phyloP scores from a whole-genome alignment of 108 stramenopile species.

The Pseudonitzschia delicatissima region DNA sequence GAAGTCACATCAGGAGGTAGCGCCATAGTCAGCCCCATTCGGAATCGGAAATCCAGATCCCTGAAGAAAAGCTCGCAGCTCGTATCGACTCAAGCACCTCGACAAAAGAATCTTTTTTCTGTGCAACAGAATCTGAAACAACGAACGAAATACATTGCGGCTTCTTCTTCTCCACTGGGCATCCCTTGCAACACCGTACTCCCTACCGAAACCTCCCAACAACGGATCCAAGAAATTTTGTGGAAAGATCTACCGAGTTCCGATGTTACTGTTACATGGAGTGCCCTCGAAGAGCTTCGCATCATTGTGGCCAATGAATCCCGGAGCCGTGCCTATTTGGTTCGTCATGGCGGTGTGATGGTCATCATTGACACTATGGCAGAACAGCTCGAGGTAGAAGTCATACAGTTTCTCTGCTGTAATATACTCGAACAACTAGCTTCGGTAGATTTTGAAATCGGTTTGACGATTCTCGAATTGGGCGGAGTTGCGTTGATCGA shows the following conservation, averaged over 20 bases:
- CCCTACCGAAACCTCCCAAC: neutral
- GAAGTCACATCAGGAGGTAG: neutral
- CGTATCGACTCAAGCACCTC: too few relatives aligned
- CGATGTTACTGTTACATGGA: neutral
- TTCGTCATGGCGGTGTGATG: neutral
- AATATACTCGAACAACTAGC: neutral
- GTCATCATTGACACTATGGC: slow-evolving; percentile 4
- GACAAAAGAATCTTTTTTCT: neutral
- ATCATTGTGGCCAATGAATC: neutral
- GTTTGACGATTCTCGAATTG: neutral
- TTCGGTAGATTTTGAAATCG: neutral
- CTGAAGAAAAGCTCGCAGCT: too few relatives aligned
- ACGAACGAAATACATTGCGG: neutral
- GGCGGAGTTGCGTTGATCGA: neutral
- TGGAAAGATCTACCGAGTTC: neutral
- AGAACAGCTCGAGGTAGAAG: neutral
- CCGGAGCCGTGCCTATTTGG: neutral
- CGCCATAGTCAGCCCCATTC: too few relatives aligned
- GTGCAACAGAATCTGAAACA: neutral
- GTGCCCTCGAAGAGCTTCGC: neutral
- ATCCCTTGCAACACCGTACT: neutral
- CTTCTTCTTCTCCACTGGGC: neutral
- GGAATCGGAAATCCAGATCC: too few relatives aligned
- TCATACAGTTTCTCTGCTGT: neutral
- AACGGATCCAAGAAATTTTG: neutral